Conservation (phyloP, 2,329 filamentous ascomycete species). For the Clarireedia paspali region DNA sequence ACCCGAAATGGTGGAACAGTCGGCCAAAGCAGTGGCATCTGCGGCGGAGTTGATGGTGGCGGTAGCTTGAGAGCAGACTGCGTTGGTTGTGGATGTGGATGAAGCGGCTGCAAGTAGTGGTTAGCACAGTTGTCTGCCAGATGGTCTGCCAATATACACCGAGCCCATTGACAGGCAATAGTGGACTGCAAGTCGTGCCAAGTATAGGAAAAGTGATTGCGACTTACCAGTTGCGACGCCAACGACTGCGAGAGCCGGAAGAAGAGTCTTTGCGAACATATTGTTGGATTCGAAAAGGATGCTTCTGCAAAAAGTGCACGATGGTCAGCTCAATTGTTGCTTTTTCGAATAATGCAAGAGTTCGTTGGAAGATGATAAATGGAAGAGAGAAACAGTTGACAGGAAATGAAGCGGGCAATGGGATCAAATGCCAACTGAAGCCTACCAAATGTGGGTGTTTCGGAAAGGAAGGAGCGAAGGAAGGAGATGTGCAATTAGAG, state of each 20-base stretch:
- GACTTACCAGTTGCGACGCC: constrained; percentile 6
- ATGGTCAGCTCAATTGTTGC: constrained; percentile 3
- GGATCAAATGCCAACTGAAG: not conserved
- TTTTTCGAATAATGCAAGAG: constrained; percentile 4
- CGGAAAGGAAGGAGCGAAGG: constrained; percentile 1
- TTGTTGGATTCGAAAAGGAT: constrained; percentile 1
- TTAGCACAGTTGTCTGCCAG: not conserved
- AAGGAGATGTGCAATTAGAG: not conserved
- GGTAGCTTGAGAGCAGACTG: constrained; percentile 24
- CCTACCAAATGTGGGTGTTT: not conserved
- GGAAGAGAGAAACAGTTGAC: not conserved
- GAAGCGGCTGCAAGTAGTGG: not conserved
- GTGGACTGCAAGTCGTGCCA: too few relatives aligned
- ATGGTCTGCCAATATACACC: not conserved
- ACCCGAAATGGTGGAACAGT: constrained; percentile 27
- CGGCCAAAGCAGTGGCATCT: constrained; percentile 23
- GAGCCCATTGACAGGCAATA: not conserved
- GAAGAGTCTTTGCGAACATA: constrained; percentile 6
- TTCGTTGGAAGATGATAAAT: constrained; percentile 4
- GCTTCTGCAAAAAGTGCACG: constrained; percentile 6
- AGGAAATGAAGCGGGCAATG: not conserved
- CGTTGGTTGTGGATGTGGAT: not conserved
- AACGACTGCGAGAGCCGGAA: constrained; percentile 9
- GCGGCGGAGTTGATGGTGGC: constrained; percentile 27
- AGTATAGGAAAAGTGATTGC: not conserved